Conservation (phyloP, 805 yeast genomes). For the Isabelozyma gotoi region DNA sequence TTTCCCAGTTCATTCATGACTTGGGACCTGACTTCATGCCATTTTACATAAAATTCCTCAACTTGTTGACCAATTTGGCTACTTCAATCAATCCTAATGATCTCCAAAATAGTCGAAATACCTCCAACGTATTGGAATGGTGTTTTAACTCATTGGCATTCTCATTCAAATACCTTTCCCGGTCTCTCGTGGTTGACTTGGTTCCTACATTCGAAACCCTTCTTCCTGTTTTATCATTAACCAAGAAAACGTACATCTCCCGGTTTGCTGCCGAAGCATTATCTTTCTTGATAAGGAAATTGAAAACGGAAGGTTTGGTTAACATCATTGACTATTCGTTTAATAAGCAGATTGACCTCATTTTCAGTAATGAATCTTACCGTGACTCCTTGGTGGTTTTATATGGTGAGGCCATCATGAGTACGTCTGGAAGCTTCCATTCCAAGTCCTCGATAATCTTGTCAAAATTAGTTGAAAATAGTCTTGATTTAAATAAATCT, state of each 20-base stretch:
- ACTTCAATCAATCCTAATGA: constrained; percentile 36
- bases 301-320: constrained; percentile 47
- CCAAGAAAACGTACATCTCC: constrained; percentile 61
- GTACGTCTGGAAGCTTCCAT: constrained; percentile 71
- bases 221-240: constrained; percentile 60
- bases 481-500: constrained; percentile 13
- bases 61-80: constrained; percentile 49
- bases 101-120: constrained; percentile 53
- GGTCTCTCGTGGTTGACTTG: constrained; percentile 59
- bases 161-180: constrained; percentile 81
- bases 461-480: constrained; percentile 39
- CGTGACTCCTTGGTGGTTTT: constrained; percentile 58
- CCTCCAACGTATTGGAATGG: constrained; percentile 73
- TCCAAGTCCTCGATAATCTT: constrained; percentile 63
- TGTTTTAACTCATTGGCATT: constrained; percentile 83
- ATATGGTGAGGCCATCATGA: constrained; percentile 71
- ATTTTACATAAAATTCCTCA: constrained; percentile 57
- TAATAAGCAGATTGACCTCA: constrained; percentile 25
- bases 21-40: constrained; percentile 86
- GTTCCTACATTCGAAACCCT: constrained; percentile 66
- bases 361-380: constrained; percentile 46
- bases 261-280: constrained; percentile 90
- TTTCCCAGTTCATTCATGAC: constrained; percentile 88
- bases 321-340: constrained; percentile 47
- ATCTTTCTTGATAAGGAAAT: constrained; percentile 77